These are phyloP conservation scores for Piloderma croceum DNA, from an alignment of 768 basidiomycete genomes.

Conservation along the genomic window DNA sequence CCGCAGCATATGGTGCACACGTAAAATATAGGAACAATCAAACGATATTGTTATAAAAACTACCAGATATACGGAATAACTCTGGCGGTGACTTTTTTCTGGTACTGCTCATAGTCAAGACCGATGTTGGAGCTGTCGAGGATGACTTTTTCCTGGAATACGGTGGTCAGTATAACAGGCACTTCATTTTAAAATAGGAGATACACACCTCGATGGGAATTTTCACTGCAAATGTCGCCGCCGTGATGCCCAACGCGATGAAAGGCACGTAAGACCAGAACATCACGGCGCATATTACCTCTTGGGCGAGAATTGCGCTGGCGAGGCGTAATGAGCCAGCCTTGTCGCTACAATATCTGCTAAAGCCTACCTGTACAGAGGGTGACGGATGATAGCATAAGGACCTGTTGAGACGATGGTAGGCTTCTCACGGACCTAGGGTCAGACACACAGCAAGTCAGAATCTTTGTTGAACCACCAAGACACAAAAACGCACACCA, in stretches of 20 bases:
- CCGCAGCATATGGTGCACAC: too few relatives aligned
- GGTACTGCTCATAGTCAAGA: conserved; percentile 25
- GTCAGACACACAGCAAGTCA: too few relatives aligned
- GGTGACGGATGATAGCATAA: conserved; percentile 33
- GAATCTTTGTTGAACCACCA: neutral
- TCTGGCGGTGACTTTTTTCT: conserved; percentile 22
- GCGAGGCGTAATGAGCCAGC: neutral
- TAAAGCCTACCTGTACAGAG: conserved; percentile 30
- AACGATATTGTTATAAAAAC: too few relatives aligned
- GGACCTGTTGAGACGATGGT: conserved; percentile 26
- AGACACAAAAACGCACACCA: conserved; percentile 18
- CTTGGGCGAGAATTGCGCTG: conserved; percentile 20
- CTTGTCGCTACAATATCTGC: too few relatives aligned
- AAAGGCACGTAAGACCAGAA: conserved; percentile 33
- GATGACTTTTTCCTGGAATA: conserved; percentile 24
- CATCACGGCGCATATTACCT: conserved; percentile 19
- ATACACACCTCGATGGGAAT: conserved; percentile 30
- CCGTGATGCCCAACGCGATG: conserved; percentile 18
- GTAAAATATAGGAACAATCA: too few relatives aligned
- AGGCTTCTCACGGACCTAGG: conserved; percentile 25
- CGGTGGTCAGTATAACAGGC: neutral
- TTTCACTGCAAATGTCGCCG: conserved; percentile 24
- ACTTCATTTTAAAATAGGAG: neutral
- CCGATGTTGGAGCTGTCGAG: conserved; percentile 19
- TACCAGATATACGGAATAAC: conserved; percentile 27